Base-by-base conservation (phyloP, 352 stramenopile species). In the Pythium rishiriense region DNA sequence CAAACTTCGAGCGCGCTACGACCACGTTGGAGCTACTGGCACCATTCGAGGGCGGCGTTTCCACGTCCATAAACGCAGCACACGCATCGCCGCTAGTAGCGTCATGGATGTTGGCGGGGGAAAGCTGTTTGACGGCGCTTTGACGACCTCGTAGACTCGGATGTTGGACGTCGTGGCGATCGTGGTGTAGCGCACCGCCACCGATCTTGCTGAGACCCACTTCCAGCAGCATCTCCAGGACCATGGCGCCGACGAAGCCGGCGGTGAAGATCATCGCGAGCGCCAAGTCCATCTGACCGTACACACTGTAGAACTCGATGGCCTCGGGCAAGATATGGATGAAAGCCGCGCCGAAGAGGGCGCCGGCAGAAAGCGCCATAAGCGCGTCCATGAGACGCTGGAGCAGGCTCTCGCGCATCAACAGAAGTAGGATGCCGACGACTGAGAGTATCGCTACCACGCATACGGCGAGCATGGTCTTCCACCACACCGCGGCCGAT, bases 271-370 rank as follows among this genome's bases (percentile, higher is more conserved):
- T 73, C 52, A 80, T 75, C 37, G 75, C 79, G 60, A 83, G 26
- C 37, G 68, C 70, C 71, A 96, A 57, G 48, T 86, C 77, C 66
- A 87, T 80, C 45, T 83, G 72, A 22, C 76, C 76, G 35, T 81
- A 79, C 24, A 63, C 64, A 47, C 66, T 74, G 67, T 90, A 85
- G 26, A 93, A 76, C 46, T 83, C 58, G 21, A 92, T 78, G 1
- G 80, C 69, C 58, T 97, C 88, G 10, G 87, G 83, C 35, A 96
- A 47, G 31, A 96, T 73, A 43, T 96, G 70, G 48, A 96, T 85
- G 50, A 95, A 83, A 19, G 84, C 73, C 6, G 81, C 87, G 15
- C 83, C 85, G 41, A 95, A 81, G 4, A 96, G 52, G 1, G 88
- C 85, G 15, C 87, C 88, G 24, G 72, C 62, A 1, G 82, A 88